Evolutionary conservation across 2,329 filamentous ascomycete species (phyloP).

Genomic region (Fusarium sp.): DNA sequence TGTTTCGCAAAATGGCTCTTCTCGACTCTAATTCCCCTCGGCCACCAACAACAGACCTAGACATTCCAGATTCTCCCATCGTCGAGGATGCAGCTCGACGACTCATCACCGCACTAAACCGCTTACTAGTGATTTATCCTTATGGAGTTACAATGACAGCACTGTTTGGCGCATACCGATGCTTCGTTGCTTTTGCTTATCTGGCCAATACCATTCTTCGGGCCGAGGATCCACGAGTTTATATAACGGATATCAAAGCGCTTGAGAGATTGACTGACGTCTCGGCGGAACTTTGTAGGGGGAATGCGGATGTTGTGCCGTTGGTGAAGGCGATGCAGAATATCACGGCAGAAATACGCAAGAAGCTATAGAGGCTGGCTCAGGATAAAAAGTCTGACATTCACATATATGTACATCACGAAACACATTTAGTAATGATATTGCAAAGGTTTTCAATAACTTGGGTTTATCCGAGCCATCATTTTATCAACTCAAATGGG

Average conservation of each 20-base stretch:
- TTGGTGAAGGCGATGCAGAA: slow-evolving; percentile 44
- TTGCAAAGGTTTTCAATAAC: neutral
- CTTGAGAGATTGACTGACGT: slow-evolving; percentile 34
- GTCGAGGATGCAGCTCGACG: slow-evolving; percentile 44
- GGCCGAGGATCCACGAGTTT: slow-evolving; percentile 21
- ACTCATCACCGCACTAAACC: slow-evolving; percentile 36
- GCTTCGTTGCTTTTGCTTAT: slow-evolving; percentile 46
- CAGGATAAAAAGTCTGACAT: neutral
- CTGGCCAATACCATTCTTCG: slow-evolving; percentile 42
- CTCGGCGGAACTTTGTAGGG: slow-evolving; percentile 32
- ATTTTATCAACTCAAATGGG: neutral
- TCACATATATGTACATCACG: neutral
- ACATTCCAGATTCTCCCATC: slow-evolving; percentile 46
- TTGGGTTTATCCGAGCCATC: neutral
- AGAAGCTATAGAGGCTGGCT: neutral
- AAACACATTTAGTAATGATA: neutral
- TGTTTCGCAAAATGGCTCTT: slow-evolving; percentile 49
- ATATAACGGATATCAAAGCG: slow-evolving; percentile 36
- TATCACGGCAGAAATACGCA: slow-evolving; percentile 42
- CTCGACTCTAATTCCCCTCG: slow-evolving; percentile 44
- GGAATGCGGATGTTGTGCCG: slow-evolving; percentile 43
- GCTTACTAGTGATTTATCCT: slow-evolving; percentile 36
- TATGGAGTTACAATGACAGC: slow-evolving; percentile 42
- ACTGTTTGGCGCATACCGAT: slow-evolving; percentile 45
- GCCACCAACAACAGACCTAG: slow-evolving; percentile 43